Percentiles rank a stretch among this genome's conserved stretches.
Conservation (phyloP, 73 alveolate genomes). For the Paramecium primaurelia region DNA sequence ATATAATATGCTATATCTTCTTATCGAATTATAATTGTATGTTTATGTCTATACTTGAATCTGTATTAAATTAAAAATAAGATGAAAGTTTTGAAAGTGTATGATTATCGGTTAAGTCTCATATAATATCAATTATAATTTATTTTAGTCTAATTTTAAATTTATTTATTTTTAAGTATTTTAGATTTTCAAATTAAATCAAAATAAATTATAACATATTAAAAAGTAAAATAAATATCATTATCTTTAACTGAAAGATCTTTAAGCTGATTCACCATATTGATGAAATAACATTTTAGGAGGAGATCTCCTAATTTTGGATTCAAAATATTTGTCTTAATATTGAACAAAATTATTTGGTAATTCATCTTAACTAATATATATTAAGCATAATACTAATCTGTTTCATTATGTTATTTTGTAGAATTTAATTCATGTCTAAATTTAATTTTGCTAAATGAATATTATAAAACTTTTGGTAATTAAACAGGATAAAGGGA, state of each 20-base stretch:
- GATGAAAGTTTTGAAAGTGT: slow-evolving; percentile 43
- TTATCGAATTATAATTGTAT: slow-evolving; percentile 75
- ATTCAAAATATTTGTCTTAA: background rate
- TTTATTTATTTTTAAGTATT: background rate
- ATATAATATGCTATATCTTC: slow-evolving; percentile 79
- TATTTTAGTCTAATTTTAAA: background rate
- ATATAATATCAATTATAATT: background rate
- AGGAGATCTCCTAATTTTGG: background rate
- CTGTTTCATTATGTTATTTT: background rate
- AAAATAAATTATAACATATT: background rate
- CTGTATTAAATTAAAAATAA: slow-evolving; percentile 50
- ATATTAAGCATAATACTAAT: background rate
- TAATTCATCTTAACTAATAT: background rate
- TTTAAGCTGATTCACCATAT: background rate
- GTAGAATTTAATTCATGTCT: background rate
- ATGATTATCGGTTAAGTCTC: slow-evolving; percentile 56
- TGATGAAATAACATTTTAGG: background rate
- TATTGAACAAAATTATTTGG: background rate
- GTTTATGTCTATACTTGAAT: slow-evolving; percentile 91
- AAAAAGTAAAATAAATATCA: background rate
- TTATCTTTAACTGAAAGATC: background rate
- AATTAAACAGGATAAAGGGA: background rate
- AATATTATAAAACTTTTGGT: background rate
- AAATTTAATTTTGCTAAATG: background rate
- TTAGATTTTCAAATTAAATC: background rate